phyloP scores from a whole-genome alignment of 768 basidiomycete species.

The Tephrocybe sp. region DNA sequence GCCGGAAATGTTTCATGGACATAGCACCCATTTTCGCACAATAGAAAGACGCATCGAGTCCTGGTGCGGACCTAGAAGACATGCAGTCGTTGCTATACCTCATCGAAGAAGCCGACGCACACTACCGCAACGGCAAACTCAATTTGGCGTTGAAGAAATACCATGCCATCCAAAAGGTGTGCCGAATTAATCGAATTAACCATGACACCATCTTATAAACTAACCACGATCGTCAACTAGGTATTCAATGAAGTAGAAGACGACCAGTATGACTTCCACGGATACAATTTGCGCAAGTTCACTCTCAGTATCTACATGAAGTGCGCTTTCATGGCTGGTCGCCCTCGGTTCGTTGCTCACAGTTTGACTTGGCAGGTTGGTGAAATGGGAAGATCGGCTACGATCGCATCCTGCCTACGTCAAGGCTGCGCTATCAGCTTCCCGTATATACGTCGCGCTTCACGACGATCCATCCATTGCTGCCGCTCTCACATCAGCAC shows the following conservation, averaged over 20 bases:
- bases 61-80: constrained; percentile 83
- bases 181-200: constrained; percentile 15
- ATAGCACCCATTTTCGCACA: too few species aligned
- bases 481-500: constrained; percentile 37
- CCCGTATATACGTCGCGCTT: constrained; percentile 71
- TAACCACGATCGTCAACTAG: constrained; percentile 37
- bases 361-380: constrained; percentile 46
- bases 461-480: constrained; percentile 71
- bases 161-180: constrained; percentile 70
- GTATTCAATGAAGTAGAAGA: constrained; percentile 87
- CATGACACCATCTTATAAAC: not conserved
- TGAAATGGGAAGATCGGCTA: constrained; percentile 80
- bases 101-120: constrained; percentile 76
- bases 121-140: constrained; percentile 61
- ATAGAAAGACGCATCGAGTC: constrained; percentile 82
- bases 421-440: constrained; percentile 67
- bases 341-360: not conserved
- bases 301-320: constrained; percentile 83
- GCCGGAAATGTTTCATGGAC: not conserved
- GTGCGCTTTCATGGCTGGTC: constrained; percentile 45
- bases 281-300: constrained; percentile 88
- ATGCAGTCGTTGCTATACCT: constrained; percentile 95
- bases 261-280: constrained; percentile 98
- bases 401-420: constrained; percentile 78
- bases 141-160: constrained; percentile 87